Base-by-base conservation (phyloP, 371 early-diverging fungal genomes). In the Entomophthora muscae region DNA sequence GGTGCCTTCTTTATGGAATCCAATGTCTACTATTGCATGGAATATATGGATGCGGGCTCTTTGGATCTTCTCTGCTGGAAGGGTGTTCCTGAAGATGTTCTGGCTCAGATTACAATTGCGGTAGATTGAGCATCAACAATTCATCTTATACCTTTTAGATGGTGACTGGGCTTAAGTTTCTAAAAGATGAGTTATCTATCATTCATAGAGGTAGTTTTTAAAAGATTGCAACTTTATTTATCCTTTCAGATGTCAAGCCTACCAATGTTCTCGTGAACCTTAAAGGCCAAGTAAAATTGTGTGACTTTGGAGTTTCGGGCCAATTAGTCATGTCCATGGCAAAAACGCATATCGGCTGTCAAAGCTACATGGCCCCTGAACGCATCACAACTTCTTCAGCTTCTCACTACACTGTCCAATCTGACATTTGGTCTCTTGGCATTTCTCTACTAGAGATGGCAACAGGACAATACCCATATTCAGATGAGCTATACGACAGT, bases 1-100 rank as follows among this genome's bases (percentile, higher is more conserved):
- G 96, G 96, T n/a, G 96, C 96, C 0, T 95, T 94, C 75, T 92
- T 93, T 68, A 84, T 90, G 64, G 94, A 94, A 69, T 84, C 87
- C n/a, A 89, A 90, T 70, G 94, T 93, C 0, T 95, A 91, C 70
- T 90, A 90, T 70, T 93, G 92, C 71, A 89, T 85, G 85, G 90
- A 87, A 73, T 93, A 83, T 72, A 95, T 95, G 96, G 96, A 95
- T 71, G 88, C 81, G 52, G 94, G 94, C 33, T 92, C 92, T 17
- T 72, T 95, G 57, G 94, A 95, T 67, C 82, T 84, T 54, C 71
- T 95, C 51, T 90, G 90, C 67, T 79, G 80, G 7, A 78, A 79
- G 32, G 91, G 92, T 30, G 81, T 86, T 0, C 85, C 86, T 30
- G 95, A 95, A 72, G 81, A 79, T 65, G 83, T 92, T 12, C 74